Evolutionary conservation across 2,329 filamentous ascomycete genomes (phyloP).

Genomic region (Talaromyces sp.): DNA sequence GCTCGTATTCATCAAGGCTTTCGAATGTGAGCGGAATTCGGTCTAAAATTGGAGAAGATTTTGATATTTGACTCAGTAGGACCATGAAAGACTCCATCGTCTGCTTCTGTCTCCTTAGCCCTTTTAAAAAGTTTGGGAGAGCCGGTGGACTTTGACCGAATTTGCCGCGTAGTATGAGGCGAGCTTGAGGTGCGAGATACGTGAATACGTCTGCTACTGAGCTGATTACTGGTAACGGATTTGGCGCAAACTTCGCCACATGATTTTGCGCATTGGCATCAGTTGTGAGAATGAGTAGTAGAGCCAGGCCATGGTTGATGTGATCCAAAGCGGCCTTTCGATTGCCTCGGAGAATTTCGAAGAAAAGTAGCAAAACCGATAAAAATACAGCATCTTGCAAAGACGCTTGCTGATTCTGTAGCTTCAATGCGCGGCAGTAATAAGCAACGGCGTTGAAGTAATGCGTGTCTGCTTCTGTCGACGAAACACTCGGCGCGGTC

Average conservation of each 20-base stretch:
- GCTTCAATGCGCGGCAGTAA: conserved; percentile 7
- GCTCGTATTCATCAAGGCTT: conserved; percentile 10
- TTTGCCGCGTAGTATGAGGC: conserved; percentile 7
- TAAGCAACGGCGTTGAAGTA: conserved; percentile 10
- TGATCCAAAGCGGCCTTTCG: conserved; percentile 9
- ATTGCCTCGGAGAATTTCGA: conserved; percentile 8
- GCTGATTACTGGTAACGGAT: conserved; percentile 4
- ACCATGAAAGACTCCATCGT: conserved; percentile 13
- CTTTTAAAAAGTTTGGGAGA: conserved; percentile 6
- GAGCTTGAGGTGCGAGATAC: conserved; percentile 9
- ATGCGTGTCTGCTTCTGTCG: conserved; percentile 7
- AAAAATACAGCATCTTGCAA: conserved; percentile 8
- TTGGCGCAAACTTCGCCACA: background rate
- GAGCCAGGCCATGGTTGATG: conserved; percentile 9
- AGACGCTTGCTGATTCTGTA: conserved; percentile 8
- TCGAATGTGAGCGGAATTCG: background rate
- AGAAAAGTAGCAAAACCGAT: conserved; percentile 9
- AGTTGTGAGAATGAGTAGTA: conserved; percentile 9
- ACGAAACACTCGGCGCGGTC: background rate
- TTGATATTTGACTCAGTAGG: background rate
- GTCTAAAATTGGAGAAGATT: background rate
- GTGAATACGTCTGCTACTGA: conserved; percentile 13
- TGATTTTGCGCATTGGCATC: background rate
- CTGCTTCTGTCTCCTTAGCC: conserved; percentile 1
- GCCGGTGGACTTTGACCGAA: background rate